Conservation (phyloP, 164 flowering plant genomes). For the Santalum album region DNA sequence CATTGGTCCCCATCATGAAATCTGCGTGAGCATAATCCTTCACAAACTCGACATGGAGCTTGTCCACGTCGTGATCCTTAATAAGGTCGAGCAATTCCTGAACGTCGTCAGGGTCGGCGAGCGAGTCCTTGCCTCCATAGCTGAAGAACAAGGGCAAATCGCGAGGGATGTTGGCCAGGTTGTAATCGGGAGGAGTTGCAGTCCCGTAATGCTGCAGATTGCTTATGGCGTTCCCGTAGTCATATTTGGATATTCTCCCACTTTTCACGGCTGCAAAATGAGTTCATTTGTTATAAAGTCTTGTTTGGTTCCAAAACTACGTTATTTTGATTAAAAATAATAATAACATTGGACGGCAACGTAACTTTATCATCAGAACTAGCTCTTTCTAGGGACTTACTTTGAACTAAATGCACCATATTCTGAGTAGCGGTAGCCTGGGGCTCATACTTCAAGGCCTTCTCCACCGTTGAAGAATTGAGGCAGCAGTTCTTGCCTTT, state of each 20-base stretch:
- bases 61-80: conserved; percentile 54
- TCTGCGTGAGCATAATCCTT: conserved; percentile 61
- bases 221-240: conserved; percentile 24
- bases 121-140: conserved; percentile 64
- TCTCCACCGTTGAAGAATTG: conserved; percentile 45
- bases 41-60: conserved; percentile 41
- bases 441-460: conserved; percentile 49
- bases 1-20: conserved; percentile 55
- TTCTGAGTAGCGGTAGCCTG: conserved; percentile 66
- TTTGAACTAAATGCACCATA: conserved; percentile 67
- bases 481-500: conserved; percentile 68
- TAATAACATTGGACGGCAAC: no score
- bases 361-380: no score
- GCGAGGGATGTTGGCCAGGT: conserved; percentile 55
- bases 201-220: conserved; percentile 49
- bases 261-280: conserved; percentile 41
- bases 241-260: conserved; percentile 40
- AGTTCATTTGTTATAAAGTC: background rate
- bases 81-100: conserved; percentile 32
- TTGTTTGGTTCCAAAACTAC: no score
- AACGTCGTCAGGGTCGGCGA: conserved; percentile 49
- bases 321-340: no score
- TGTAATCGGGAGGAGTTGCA: conserved; percentile 40
- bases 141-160: conserved; percentile 59
- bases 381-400: no score